Evolutionary conservation across 768 basidiomycete genomes (phyloP).

Genomic region (Lyophyllum semitale): DNA sequence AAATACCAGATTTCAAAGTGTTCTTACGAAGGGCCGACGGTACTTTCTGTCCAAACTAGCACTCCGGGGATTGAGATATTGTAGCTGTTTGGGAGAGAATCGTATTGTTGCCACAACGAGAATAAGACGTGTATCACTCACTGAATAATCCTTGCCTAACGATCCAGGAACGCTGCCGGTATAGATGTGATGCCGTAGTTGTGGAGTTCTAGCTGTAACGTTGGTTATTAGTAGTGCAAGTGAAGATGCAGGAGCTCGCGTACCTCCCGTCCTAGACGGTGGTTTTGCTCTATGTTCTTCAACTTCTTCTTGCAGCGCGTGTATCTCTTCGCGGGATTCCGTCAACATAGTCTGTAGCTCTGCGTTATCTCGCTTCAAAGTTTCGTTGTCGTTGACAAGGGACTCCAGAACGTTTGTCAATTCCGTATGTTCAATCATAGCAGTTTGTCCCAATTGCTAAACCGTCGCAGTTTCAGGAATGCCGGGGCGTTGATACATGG

Average conservation of each 20-base stretch:
- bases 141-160: conserved; percentile 36
- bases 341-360: conserved; percentile 75
- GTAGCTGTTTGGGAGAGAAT: conserved; percentile 15
- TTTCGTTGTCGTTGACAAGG: conserved; percentile 85
- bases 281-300: conserved; percentile 67
- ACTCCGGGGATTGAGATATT: conserved; percentile 20
- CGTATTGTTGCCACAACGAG: background rate
- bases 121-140: conserved; percentile 15
- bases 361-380: conserved; percentile 76
- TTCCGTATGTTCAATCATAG: conserved; percentile 54
- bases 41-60: conserved; percentile 28
- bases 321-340: conserved; percentile 78
- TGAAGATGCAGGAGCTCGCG: conserved; percentile 6
- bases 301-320: conserved; percentile 68
- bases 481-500: conserved; percentile 7
- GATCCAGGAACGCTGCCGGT: conserved; percentile 46
- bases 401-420: conserved; percentile 74
- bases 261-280: conserved; percentile 46
- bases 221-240: background rate
- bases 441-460: conserved; percentile 42
- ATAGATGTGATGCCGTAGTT: conserved; percentile 41
- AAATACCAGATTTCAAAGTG: background rate
- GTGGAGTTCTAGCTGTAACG: conserved; percentile 38
- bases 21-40: conserved; percentile 23
- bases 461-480: conserved; percentile 12